Evolutionary conservation across 2,329 filamentous ascomycete genomes (phyloP), one percentile per base, ranked within the genome.

Genomic region (Hortaea werneckii): DNA sequence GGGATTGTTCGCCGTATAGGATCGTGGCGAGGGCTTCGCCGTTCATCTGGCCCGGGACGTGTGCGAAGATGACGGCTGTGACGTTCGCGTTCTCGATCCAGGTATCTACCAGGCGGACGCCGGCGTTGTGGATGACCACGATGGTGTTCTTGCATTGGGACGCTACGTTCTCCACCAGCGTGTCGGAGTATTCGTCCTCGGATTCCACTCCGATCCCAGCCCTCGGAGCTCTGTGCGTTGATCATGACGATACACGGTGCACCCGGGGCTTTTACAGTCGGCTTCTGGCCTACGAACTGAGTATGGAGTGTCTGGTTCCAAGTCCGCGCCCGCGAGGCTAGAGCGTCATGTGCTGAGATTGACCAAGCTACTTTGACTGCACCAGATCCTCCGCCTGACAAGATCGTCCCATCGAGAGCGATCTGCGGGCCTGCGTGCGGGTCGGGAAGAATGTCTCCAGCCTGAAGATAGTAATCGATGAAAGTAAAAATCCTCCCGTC

Each of bases 131-230:
- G 3, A 65, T 69, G 13, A 76, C 59, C 29, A 77, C 73, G 30
- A 77, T 59, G 1, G 73, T 76, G 56, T 76, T 76, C 54, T 63
- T 66, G 63, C 73, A 76, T 30, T 55, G 45, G 6, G 42, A 41
- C 7, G 60, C 57, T 13, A 61, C 52, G 45, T 55, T 58, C 10
- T 35, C 49, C 29, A 63, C 54, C 7, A 62, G 53, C 6, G 40
- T 48, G 46, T 62, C 57, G 29, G 51, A 50, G 37, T 48, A 50
- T 39, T 45, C 41, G 43, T 60, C 54, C 37, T n/a, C 50, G 52
- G 13, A 62, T 52, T 30, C 48, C 52, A 29, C 47, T 45, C 11
- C 59, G 53, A 38, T 60, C 58, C 40, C 45, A 54, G 35, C 53
- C 53, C 48, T 63, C 60, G 30, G 50, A 45, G 4, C 58, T 50